Conservation (phyloP, 1,284 basidiomycete species). For the Cryptococcus sp. region DNA sequence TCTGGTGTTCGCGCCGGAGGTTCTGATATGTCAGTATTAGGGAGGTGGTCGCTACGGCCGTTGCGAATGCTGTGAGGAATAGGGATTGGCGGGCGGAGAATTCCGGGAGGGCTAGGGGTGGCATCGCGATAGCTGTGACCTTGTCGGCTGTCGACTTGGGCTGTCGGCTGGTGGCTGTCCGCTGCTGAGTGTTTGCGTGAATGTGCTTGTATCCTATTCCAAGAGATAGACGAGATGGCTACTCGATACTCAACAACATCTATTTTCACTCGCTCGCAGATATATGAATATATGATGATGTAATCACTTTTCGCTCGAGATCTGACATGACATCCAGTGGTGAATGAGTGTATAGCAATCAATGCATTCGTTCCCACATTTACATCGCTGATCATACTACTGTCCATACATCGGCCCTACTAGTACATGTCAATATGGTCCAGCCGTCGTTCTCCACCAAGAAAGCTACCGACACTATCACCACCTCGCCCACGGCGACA, state of each 20-base stretch:
- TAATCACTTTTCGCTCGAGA: background rate
- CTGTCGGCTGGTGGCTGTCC: background rate
- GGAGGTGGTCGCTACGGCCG: conserved; percentile 45
- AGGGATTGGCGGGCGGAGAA: conserved; percentile 37
- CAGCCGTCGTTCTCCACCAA: conserved; percentile 41
- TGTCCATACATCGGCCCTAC: too few species aligned
- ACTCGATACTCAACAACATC: background rate
- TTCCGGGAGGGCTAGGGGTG: conserved; percentile 5
- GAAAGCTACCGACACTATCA: conserved; percentile 7
- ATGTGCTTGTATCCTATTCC: background rate
- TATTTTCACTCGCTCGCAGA: background rate
- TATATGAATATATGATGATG: conserved; percentile 3
- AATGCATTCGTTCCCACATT: too few species aligned
- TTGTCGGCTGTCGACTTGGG: too few species aligned
- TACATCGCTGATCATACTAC: too few species aligned
- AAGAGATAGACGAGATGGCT: background rate
- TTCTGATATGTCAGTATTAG: conserved; percentile 51
- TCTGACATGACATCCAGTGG: background rate
- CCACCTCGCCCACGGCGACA: conserved; percentile 42
- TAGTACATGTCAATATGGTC: conserved; percentile 27
- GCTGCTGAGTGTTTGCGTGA: background rate
- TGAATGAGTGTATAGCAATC: background rate
- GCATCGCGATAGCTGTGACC: background rate
- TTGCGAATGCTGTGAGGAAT: conserved; percentile 45
- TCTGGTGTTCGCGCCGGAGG: conserved; percentile 46